phyloP scores from a whole-genome alignment of 768 basidiomycete genomes.

The Lactarius psammicola region DNA sequence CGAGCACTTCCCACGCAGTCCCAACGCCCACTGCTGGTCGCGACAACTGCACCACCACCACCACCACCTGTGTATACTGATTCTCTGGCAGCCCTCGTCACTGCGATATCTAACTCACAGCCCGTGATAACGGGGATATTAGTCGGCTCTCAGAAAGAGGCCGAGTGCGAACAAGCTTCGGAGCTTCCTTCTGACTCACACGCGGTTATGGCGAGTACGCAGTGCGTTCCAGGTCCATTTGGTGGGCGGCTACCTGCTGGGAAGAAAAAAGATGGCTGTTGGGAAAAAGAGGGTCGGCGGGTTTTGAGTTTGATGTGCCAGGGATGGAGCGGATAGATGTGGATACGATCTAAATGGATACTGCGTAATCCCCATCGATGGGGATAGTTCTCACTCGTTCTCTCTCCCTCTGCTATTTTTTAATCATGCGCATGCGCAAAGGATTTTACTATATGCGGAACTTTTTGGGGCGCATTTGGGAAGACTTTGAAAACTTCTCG shows the following conservation, averaged over 20 bases:
- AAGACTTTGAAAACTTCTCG: no score
- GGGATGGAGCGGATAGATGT: not conserved
- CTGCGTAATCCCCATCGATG: not conserved
- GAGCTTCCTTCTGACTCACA: not conserved
- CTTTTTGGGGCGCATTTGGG: not conserved
- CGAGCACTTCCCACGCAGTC: not conserved
- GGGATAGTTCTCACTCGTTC: not conserved
- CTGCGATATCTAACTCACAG: constrained; percentile 9
- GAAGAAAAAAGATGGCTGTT: constrained; percentile 50
- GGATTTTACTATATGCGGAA: not conserved
- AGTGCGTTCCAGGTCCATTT: constrained; percentile 66
- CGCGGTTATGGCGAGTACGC: constrained; percentile 55
- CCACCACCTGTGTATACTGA: constrained; percentile 1
- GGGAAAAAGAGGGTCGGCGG: constrained; percentile 71
- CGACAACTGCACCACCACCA: not conserved
- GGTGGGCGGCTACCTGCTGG: constrained; percentile 52
- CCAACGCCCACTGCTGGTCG: not conserved
- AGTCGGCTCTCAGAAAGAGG: not conserved
- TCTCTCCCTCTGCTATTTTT: not conserved
- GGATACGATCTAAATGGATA: not conserved
- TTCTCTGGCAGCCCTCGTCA: not conserved
- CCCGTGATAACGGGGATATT: not conserved
- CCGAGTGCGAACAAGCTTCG: not conserved
- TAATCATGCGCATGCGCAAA: not conserved
- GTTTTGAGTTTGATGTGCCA: constrained; percentile 46